phyloP scores from a whole-genome alignment of 345 rosid species.

The Murraya paniculata region DNA sequence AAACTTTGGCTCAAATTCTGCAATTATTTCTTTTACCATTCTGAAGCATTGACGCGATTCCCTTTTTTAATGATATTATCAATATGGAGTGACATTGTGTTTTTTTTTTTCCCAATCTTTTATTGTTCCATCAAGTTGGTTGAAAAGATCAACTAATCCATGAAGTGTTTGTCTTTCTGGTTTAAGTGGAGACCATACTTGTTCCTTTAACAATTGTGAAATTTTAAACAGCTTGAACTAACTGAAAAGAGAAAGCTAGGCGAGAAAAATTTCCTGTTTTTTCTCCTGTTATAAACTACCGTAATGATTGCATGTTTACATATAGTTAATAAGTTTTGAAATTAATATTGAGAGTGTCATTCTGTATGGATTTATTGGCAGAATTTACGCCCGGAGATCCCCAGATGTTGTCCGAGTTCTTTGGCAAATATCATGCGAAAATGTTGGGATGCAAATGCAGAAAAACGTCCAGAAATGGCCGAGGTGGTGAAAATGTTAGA shows the following conservation, averaged over 20 bases:
- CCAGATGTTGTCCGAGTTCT: slow-evolving; percentile 78
- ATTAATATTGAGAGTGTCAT: not conserved
- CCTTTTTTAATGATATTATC: not conserved
- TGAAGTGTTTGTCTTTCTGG: not conserved
- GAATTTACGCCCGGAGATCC: slow-evolving; percentile 87
- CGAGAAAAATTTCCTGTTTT: not conserved
- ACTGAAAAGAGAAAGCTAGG: not conserved
- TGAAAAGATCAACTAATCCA: not conserved
- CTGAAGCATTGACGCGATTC: not conserved
- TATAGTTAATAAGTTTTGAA: not conserved
- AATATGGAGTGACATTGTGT: not conserved
- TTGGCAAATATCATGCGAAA: slow-evolving; percentile 66
- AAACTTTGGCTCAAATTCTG: not conserved
- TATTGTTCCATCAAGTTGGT: not conserved
- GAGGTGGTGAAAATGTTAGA: slow-evolving; percentile 81
- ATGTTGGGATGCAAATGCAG: slow-evolving; percentile 81
- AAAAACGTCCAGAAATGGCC: slow-evolving; percentile 83
- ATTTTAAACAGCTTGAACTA: not conserved
- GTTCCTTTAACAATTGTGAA: not conserved
- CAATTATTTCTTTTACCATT: not conserved
- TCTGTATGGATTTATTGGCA: slow-evolving; percentile 24
- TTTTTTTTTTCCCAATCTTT: not conserved
- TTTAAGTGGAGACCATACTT: not conserved
- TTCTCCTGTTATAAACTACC: not conserved
- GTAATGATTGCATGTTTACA: not conserved